Evolutionary conservation across 331 rosid species (phyloP).

Genomic region (Acacia pycnantha): DNA sequence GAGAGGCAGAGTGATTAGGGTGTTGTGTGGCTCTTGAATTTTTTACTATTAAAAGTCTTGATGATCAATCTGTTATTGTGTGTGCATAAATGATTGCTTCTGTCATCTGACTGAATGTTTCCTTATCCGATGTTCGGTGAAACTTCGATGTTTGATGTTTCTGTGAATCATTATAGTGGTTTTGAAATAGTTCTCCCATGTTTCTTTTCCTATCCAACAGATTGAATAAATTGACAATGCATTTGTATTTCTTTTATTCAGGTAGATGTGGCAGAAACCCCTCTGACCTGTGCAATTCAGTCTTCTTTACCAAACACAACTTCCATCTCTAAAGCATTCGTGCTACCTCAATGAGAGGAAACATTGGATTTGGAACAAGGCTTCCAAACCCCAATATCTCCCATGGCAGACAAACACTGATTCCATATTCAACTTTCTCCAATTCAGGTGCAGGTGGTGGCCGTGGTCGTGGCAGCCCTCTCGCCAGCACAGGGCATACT

Average conservation of each 20-base stretch:
- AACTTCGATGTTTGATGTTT: not conserved
- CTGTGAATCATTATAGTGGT: not conserved
- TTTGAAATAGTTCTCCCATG: not conserved
- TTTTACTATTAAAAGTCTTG: not conserved
- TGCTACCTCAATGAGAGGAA: constrained; percentile 58
- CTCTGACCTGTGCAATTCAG: not conserved
- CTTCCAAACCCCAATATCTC: constrained; percentile 41
- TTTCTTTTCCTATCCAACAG: not conserved
- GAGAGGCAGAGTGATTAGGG: not conserved
- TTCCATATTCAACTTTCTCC: constrained; percentile 73
- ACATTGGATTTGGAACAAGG: constrained; percentile 56
- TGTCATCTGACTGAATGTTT: not conserved
- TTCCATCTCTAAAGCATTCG: not conserved
- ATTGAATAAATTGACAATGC: not conserved
- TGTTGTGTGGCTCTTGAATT: not conserved
- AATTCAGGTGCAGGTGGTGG: constrained; percentile 51
- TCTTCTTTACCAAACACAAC: not conserved
- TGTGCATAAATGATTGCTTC: not conserved
- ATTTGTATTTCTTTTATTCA: constrained; percentile 12
- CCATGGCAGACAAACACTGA: constrained; percentile 51
- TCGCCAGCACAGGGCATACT: constrained; percentile 19
- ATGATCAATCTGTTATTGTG: not conserved
- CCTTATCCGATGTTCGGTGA: not conserved
- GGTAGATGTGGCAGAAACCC: constrained; percentile 30
- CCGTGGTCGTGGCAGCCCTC: constrained; percentile 32